Base-by-base conservation (phyloP, 768 basidiomycete genomes). In the Leccinum rimulosum region DNA sequence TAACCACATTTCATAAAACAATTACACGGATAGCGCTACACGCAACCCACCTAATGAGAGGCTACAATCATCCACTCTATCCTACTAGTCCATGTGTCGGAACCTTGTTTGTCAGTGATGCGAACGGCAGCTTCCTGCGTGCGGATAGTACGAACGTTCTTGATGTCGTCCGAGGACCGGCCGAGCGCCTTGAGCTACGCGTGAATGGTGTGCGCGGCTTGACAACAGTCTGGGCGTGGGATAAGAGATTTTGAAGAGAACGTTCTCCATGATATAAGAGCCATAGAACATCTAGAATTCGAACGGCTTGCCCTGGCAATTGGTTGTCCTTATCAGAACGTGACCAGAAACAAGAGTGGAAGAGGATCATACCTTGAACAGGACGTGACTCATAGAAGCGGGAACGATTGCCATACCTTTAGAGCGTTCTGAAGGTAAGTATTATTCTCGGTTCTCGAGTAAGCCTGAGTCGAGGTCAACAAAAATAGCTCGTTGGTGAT, bases 211-310 rank as follows among this genome's bases (percentile, higher is more conserved):
- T 92, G 87, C 9, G 94, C 91, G 49, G 89, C 91, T 73, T 94
- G 59, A 95, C 95, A 55, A 94, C 94, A 14, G 94, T 96, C 75
- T 96, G 94, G 1, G 93, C 93, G 71, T 94, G 93, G 93, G 93
- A 74, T 91, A 95, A 5, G 93, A 95, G 66, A 94, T 95, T 79
- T 93, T 93, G 83, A 94, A 93, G 60, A 94, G 84, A 25, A 95
- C 87, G 68, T 95, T 95, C 77, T 94, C 92, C 93, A 95, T 95
- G 75, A 95, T 89, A 74, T 96, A 96, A 2, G 87, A 85, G 48
- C 87, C 83, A 71, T 86, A 95, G 12, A 90, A 87, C 56, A 88
- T 84, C 75, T 95, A 93, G 84, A 96, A 95, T 75, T 93, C 83
- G 73, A 97, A 95, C 17, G 84, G 85, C 71, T 91, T 89, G 68